These are phyloP conservation scores for Fusarium anguioides DNA, from an alignment of 2,329 filamentous ascomycete species.

Conservation along the genomic window DNA sequence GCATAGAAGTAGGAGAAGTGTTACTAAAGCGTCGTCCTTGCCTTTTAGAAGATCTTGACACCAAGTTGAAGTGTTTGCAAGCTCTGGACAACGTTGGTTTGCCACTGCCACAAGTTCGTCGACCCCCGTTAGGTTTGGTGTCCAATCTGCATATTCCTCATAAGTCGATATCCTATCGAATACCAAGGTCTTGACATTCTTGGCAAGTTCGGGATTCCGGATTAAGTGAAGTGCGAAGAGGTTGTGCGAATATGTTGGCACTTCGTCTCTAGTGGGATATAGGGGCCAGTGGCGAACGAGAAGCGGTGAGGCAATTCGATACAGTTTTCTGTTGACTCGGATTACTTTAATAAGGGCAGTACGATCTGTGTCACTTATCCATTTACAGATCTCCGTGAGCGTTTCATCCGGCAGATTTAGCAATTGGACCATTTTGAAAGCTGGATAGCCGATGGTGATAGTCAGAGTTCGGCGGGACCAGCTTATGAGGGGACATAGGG, in stretches of 20 bases:
- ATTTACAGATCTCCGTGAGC: accelerated
- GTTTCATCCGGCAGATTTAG: background rate
- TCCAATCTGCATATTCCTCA: too few species aligned
- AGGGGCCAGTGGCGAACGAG: background rate
- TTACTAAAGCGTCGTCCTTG: too few species aligned
- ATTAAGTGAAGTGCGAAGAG: background rate
- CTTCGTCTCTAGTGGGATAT: background rate
- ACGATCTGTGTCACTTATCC: background rate
- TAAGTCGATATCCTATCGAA: too few species aligned
- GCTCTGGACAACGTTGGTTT: background rate
- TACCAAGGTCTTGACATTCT: background rate
- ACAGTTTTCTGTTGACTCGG: background rate
- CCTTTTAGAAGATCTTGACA: too few species aligned
- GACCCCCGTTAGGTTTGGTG: background rate
- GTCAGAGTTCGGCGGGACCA: too few species aligned
- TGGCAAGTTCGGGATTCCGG: background rate
- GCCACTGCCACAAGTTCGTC: background rate
- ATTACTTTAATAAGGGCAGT: background rate
- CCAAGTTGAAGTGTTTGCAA: background rate
- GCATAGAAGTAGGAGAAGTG: too few species aligned
- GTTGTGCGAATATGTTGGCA: too few species aligned
- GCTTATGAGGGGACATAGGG: too few species aligned
- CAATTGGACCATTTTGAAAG: background rate
- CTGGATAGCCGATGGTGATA: too few species aligned
- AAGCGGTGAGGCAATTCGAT: background rate